phyloP scores from a whole-genome alignment of 2,329 filamentous ascomycete species.

The Teratosphaeriaceae sp. region DNA sequence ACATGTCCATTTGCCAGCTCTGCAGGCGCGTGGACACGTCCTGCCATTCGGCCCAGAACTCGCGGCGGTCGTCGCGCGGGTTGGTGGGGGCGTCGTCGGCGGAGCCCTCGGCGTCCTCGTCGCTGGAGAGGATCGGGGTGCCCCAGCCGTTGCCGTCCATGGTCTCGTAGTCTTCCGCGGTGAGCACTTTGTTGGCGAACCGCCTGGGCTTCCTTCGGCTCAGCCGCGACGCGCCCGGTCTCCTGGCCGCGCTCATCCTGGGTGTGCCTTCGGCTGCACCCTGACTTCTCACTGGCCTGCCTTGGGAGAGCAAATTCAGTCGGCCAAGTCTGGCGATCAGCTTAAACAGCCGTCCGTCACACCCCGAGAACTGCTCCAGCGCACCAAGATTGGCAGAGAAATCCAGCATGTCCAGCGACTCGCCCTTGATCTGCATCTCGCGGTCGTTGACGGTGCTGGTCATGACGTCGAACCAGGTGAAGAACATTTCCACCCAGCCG shows the following conservation, averaged over 20 bases:
- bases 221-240: neutral
- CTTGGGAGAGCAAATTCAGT: constrained; percentile 76
- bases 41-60: constrained; percentile 85
- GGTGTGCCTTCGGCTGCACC: constrained; percentile 12
- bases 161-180: constrained; percentile 44
- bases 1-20: constrained; percentile 66
- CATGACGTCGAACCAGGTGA: constrained; percentile 92
- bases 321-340: constrained; percentile 76
- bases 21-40: constrained; percentile 69
- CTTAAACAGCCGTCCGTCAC: constrained; percentile 80
- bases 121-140: constrained; percentile 29
- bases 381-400: constrained; percentile 63
- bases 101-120: constrained; percentile 36
- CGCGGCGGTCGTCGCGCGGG: constrained; percentile 45
- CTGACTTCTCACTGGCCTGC: constrained; percentile 39
- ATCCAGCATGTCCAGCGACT: constrained; percentile 56
- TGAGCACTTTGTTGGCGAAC: constrained; percentile 7
- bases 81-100: constrained; percentile 11
- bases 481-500: constrained; percentile 86
- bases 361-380: constrained; percentile 79
- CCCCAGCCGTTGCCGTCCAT: constrained; percentile 64
- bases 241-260: neutral
- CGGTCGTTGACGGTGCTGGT: constrained; percentile 87
- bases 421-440: constrained; percentile 68
- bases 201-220: constrained; percentile 2